These are phyloP conservation scores for Blastocystis sp. DNA, from an alignment of 352 stramenopile genomes.

Conservation along the genomic window DNA sequence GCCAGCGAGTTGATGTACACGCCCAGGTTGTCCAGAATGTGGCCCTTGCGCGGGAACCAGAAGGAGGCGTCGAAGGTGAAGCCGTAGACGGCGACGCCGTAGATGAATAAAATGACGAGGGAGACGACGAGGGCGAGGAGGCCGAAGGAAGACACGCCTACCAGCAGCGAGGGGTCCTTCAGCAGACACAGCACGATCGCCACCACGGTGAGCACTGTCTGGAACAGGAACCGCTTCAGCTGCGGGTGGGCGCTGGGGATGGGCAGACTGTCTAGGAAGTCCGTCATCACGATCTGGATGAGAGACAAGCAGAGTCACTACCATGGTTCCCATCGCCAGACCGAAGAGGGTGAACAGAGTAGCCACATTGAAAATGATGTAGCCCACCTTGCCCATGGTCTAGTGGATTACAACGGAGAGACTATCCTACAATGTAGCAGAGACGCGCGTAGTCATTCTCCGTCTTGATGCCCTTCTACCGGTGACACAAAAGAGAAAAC, in stretches of 20 bases:
- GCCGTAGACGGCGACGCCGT: background rate
- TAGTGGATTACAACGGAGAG: background rate
- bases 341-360: conserved; percentile 15
- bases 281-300: conserved; percentile 27
- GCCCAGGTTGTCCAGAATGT: conserved; percentile 9
- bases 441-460: conserved; percentile 48
- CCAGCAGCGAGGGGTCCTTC: conserved; percentile 18
- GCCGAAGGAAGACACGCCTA: conserved; percentile 31
- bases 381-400: conserved; percentile 9
- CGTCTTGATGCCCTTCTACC: conserved; percentile 22
- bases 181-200: background rate
- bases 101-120: conserved; percentile 32
- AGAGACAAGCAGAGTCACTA: background rate
- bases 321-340: conserved; percentile 32
- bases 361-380: conserved; percentile 34
- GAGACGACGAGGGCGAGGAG: conserved; percentile 19
- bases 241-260: background rate
- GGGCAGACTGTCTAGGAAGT: conserved; percentile 37
- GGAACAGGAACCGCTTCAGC: background rate
- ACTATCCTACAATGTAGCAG: background rate
- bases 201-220: background rate
- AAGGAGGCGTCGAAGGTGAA: conserved; percentile 13
- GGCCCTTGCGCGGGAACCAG: background rate
- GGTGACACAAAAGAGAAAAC: background rate
- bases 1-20: conserved; percentile 41